Conservation (phyloP, 495 filamentous ascomycete species). For the Amniculicola lignicola region DNA sequence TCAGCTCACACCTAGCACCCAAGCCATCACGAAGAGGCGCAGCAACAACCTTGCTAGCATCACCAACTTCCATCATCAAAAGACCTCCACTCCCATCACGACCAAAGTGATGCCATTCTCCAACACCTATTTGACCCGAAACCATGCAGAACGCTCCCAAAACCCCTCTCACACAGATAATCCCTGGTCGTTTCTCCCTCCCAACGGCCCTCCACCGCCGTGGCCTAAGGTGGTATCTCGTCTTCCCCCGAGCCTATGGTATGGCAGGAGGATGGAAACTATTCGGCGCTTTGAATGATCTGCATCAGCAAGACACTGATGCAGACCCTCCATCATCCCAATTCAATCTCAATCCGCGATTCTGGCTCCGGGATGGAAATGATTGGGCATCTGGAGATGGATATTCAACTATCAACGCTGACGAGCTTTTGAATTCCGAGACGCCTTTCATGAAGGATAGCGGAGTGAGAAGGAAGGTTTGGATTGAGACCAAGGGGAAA, state of each 20-base stretch:
- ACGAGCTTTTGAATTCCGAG: slow-evolving; percentile 3
- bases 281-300: neutral
- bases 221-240: neutral
- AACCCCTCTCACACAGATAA: too few relatives aligned
- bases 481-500: neutral
- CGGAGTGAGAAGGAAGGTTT: neutral
- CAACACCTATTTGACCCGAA: too few relatives aligned
- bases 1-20: too few relatives aligned
- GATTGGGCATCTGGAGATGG: neutral
- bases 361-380: slow-evolving; percentile 1
- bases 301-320: neutral
- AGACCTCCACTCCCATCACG: too few relatives aligned
- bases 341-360: slow-evolving; percentile 5
- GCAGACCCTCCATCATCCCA: slow-evolving; percentile 3
- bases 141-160: too few relatives aligned
- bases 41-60: too few relatives aligned
- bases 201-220: neutral
- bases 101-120: too few relatives aligned
- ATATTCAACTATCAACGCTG: neutral
- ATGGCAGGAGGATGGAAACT: slow-evolving; percentile 8
- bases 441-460: neutral
- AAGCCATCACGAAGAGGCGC: too few relatives aligned
- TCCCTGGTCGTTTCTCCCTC: neutral
- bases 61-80: too few relatives aligned
- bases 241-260: slow-evolving; percentile 6